Conservation (phyloP, 768 basidiomycete species). For the Amylocystis lapponica region DNA sequence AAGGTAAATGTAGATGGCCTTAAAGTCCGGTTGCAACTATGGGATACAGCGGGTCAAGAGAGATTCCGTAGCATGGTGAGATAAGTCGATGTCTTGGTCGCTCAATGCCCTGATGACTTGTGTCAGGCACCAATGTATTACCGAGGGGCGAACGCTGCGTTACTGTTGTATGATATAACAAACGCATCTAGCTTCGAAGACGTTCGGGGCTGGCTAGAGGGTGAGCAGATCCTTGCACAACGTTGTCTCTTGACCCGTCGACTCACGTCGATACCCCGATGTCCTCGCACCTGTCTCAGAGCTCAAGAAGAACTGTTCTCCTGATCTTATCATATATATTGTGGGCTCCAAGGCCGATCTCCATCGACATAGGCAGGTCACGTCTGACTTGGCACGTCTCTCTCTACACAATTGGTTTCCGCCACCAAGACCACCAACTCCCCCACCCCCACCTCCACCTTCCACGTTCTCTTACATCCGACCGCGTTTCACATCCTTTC, state of each 20-base stretch:
- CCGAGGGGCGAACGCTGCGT: constrained; percentile 90
- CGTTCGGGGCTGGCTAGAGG: constrained; percentile 87
- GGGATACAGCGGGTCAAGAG: constrained; percentile 95
- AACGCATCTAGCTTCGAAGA: constrained; percentile 85
- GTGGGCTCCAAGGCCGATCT: constrained; percentile 93
- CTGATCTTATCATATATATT: constrained; percentile 90
- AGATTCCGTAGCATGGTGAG: constrained; percentile 85
- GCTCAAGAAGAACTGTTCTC: constrained; percentile 83
- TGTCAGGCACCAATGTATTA: constrained; percentile 92
- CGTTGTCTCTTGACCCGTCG: background rate
- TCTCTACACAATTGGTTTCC: constrained; percentile 87
- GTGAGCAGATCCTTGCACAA: constrained; percentile 28
- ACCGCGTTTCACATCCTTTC: constrained; percentile 71
- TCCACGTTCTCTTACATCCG: constrained; percentile 74
- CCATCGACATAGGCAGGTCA: constrained; percentile 63
- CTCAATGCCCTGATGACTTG: constrained; percentile 6
- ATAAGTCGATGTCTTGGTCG: constrained; percentile 6
- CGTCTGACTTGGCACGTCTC: constrained; percentile 76
- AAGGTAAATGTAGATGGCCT: constrained; percentile 81
- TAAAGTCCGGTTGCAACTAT: constrained; percentile 81
- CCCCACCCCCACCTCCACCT: constrained; percentile 54
- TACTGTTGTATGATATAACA: constrained; percentile 94
- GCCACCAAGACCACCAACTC: constrained; percentile 62
- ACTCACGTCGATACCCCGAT: background rate
- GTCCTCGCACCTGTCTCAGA: too few species aligned